Evolutionary conservation across 2,329 filamentous ascomycete genomes (phyloP).

Genomic region (Aspergillus pseudoterreus): DNA sequence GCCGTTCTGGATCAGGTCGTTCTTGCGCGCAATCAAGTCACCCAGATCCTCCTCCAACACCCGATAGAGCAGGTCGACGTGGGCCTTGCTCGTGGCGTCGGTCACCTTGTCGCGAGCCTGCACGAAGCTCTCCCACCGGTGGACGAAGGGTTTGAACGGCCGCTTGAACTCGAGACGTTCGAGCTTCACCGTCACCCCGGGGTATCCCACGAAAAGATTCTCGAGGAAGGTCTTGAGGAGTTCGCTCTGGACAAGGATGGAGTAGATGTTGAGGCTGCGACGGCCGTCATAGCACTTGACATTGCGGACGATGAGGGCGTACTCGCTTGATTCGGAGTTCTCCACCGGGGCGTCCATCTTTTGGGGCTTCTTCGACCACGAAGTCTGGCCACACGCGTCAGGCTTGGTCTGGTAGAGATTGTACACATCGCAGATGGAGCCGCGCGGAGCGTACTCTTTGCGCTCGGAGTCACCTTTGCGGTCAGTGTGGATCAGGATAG

Average conservation of each 20-base stretch:
- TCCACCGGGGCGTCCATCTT: conserved; percentile 55
- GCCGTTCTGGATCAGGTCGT: conserved; percentile 51
- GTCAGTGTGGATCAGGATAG: no score
- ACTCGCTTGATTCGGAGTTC: conserved; percentile 59
- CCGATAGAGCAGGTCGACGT: conserved; percentile 47
- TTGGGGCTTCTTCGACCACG: conserved; percentile 56
- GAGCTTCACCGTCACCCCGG: conserved; percentile 57
- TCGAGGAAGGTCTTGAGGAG: conserved; percentile 56
- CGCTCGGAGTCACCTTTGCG: not conserved
- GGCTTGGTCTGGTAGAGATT: conserved; percentile 50
- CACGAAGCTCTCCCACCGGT: conserved; percentile 57
- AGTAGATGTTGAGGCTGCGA: conserved; percentile 59
- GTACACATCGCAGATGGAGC: conserved; percentile 40
- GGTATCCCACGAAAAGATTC: conserved; percentile 55
- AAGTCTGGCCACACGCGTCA: conserved; percentile 49
- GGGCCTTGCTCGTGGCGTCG: conserved; percentile 45
- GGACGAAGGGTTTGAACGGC: conserved; percentile 62
- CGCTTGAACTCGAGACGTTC: conserved; percentile 59
- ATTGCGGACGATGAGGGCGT: conserved; percentile 59
- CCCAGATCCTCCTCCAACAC: conserved; percentile 52
- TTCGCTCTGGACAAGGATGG: conserved; percentile 62
- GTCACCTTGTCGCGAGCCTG: conserved; percentile 40
- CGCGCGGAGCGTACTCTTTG: conserved; percentile 14
- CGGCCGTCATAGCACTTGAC: conserved; percentile 55
- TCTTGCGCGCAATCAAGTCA: conserved; percentile 47